Conservation (phyloP, 2,329 filamentous ascomycete genomes). For the Fusarium nematophilum region DNA sequence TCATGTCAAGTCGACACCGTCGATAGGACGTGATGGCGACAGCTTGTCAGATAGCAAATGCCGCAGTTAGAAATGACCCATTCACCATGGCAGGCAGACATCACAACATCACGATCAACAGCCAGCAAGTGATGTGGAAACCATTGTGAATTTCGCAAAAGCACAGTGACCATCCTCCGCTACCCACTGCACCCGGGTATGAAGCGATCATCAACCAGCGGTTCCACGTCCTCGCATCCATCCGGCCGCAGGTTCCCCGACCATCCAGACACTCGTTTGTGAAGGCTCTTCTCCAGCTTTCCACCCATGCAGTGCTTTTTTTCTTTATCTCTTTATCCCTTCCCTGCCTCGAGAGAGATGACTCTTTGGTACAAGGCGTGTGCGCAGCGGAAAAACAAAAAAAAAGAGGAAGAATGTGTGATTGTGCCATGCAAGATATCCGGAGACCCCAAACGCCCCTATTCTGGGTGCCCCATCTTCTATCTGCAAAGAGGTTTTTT, state of each 20-base stretch:
- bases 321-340: conserved; percentile 46
- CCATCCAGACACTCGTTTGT: conserved; percentile 61
- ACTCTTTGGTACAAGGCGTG: conserved; percentile 59
- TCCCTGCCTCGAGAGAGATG: conserved; percentile 55
- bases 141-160: conserved; percentile 69
- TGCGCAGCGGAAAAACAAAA: conserved; percentile 59
- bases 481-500: conserved; percentile 69
- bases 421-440: conserved; percentile 80
- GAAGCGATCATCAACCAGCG: conserved; percentile 72
- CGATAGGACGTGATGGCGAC: background rate
- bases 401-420: conserved; percentile 48
- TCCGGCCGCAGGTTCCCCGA: conserved; percentile 46
- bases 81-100: conserved; percentile 20
- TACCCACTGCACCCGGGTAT: conserved; percentile 66
- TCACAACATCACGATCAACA: conserved; percentile 32
- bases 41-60: background rate
- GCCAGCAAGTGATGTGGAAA: conserved; percentile 57
- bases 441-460: conserved; percentile 81
- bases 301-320: conserved; percentile 66
- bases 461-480: conserved; percentile 75
- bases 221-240: conserved; percentile 71
- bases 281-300: conserved; percentile 69
- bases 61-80: background rate
- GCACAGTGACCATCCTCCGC: conserved; percentile 62
- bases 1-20: background rate